Evolutionary conservation across 1,284 basidiomycete genomes (phyloP).

Genomic region (Serendipita sp.): DNA sequence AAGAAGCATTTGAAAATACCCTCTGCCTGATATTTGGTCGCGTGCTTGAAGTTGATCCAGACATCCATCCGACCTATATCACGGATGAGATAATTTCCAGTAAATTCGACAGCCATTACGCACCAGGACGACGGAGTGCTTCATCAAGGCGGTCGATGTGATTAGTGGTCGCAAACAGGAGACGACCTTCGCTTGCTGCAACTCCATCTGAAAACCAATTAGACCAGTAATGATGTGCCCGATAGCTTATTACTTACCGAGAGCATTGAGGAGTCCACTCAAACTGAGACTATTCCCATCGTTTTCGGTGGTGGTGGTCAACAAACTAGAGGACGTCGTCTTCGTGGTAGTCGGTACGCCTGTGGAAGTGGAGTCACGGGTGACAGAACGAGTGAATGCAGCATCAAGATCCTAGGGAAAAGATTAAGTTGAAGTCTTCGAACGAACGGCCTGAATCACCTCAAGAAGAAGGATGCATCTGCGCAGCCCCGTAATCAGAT

Average conservation of each 20-base stretch:
- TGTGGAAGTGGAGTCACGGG: conserved; percentile 62
- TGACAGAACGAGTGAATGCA: conserved; percentile 69
- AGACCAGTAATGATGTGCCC: neutral
- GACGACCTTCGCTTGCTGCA: conserved; percentile 67
- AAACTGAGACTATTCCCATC: conserved; percentile 70
- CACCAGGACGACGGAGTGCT: conserved; percentile 14
- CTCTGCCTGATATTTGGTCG: conserved; percentile 75
- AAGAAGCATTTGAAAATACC: conserved; percentile 87
- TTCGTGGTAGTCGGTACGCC: conserved; percentile 36
- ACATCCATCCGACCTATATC: conserved; percentile 77
- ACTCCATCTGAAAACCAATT: conserved; percentile 55
- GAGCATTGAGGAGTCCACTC: conserved; percentile 64
- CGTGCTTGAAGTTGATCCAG: conserved; percentile 75
- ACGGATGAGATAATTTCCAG: conserved; percentile 35
- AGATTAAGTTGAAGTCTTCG: neutral
- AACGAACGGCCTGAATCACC: conserved; percentile 20
- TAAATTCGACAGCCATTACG: neutral
- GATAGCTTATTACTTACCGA: neutral
- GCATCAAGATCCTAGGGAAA: conserved; percentile 46
- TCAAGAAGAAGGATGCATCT: conserved; percentile 80
- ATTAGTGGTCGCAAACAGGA: conserved; percentile 72
- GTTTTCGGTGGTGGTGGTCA: conserved; percentile 26
- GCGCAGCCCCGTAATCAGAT: neutral
- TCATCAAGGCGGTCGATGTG: conserved; percentile 69
- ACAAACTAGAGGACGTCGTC: conserved; percentile 19